Percentiles rank a stretch among this genome's conserved stretches.
These are phyloP conservation scores for Cutaneotrichosporon cutaneum DNA, from an alignment of 1,284 basidiomycete genomes.

Conservation along the genomic window DNA sequence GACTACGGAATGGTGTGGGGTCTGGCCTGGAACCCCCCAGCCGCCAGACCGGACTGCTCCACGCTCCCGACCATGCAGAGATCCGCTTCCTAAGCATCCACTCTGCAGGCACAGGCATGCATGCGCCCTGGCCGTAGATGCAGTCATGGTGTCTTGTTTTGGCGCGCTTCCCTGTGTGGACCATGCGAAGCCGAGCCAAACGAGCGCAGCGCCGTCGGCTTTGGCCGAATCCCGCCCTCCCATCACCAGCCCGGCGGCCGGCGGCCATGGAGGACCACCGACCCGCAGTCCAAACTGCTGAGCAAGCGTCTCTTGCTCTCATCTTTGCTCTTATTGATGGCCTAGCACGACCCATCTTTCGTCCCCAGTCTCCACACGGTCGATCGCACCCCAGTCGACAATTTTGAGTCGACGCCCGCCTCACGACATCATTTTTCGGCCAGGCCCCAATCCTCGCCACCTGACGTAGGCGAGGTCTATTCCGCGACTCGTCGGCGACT, in stretches of 20 bases:
- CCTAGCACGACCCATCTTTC: neutral
- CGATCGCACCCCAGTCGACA: neutral
- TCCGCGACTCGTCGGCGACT: no score
- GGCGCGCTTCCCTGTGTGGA: neutral
- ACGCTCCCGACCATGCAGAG: neutral
- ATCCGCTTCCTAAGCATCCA: neutral
- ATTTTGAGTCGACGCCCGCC: neutral
- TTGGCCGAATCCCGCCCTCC: neutral
- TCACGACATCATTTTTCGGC: no score
- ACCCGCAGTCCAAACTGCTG: neutral
- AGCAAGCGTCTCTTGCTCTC: constrained; percentile 4
- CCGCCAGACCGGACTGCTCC: no score
- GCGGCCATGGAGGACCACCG: constrained; percentile 2
- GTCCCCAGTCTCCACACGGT: neutral
- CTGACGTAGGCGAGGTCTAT: neutral
- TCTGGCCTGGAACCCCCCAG: no score
- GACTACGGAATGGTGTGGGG: neutral
- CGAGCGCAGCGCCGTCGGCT: constrained; percentile 3
- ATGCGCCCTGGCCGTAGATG: neutral
- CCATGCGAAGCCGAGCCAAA: constrained; percentile 1
- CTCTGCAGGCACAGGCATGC: neutral
- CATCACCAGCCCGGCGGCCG: neutral
- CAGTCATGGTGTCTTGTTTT: neutral
- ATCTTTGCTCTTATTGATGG: neutral
- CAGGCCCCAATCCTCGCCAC: neutral